Conservation (phyloP, 441 rosid genomes). For the Raphanus hybrid region DNA sequence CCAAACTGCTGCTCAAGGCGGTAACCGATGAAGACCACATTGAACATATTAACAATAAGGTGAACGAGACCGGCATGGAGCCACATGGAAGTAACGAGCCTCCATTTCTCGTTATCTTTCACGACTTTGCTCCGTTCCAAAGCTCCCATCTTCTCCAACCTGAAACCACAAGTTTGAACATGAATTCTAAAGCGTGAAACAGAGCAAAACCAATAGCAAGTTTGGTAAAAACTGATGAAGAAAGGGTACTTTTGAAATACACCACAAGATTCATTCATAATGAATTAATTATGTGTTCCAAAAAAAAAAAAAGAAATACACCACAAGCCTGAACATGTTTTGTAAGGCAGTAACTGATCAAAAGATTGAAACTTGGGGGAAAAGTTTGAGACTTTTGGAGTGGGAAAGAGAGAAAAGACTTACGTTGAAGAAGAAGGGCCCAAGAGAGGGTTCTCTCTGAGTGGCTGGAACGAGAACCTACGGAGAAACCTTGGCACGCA, state of each 20-base stretch:
- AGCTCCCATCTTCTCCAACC: conserved; percentile 36
- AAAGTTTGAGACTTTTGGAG: background rate
- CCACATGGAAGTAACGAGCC: conserved; percentile 84
- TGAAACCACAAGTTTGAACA: too few species aligned
- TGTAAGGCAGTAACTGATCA: too few species aligned
- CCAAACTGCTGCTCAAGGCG: conserved; percentile 96
- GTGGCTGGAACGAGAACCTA: conserved; percentile 66
- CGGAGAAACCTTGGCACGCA: conserved; percentile 60
- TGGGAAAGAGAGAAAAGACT: background rate
- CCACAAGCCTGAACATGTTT: too few species aligned
- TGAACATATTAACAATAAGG: conserved; percentile 74
- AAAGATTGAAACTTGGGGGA: background rate
- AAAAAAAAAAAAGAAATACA: too few species aligned
- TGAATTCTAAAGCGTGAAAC: too few species aligned
- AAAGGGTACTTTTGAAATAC: too few species aligned
- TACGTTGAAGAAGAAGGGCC: conserved; percentile 68
- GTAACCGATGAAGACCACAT: conserved; percentile 71
- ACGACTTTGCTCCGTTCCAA: conserved; percentile 73
- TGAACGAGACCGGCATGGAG: conserved; percentile 92
- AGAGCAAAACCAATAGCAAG: too few species aligned
- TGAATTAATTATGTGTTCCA: too few species aligned
- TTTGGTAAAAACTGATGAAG: too few species aligned
- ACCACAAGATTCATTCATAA: too few species aligned
- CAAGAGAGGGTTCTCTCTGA: conserved; percentile 60
- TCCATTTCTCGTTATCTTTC: conserved; percentile 75